Conservation (phyloP, 2,329 filamentous ascomycete genomes). For the Cordyceps farinosa region DNA sequence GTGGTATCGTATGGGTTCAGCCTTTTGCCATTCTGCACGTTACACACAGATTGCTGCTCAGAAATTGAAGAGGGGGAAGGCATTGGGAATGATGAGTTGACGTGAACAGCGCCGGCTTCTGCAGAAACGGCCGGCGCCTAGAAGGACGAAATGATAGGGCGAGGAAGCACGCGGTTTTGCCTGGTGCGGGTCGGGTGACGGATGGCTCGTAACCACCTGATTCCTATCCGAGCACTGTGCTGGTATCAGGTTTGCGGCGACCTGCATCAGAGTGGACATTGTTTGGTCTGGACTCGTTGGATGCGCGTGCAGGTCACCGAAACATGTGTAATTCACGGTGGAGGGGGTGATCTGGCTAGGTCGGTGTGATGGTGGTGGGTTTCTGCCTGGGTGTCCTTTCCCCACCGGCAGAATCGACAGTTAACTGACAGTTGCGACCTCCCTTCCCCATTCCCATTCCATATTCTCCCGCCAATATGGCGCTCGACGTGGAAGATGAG, state of each 20-base stretch:
- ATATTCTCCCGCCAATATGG: not conserved
- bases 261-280: conserved; percentile 12
- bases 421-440: not conserved
- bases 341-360: no score
- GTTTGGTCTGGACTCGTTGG: not conserved
- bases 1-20: not conserved
- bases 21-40: not conserved
- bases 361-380: no score
- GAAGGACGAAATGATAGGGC: conserved; percentile 1
- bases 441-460: not conserved
- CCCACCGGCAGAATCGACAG: not conserved
- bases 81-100: not conserved
- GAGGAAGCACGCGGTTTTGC: conserved; percentile 3
- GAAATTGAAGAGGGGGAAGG: not conserved
- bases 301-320: no score
- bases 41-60: not conserved
- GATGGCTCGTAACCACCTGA: not conserved
- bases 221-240: not conserved
- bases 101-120: not conserved
- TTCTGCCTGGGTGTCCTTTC: no score
- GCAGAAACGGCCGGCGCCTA: not conserved
- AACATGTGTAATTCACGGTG: no score
- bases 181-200: not conserved
- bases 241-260: not conserved
- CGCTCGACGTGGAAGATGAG: not conserved